Base-by-base conservation (phyloP, 2,329 filamentous ascomycete genomes). In the Aspergillus sp. region DNA sequence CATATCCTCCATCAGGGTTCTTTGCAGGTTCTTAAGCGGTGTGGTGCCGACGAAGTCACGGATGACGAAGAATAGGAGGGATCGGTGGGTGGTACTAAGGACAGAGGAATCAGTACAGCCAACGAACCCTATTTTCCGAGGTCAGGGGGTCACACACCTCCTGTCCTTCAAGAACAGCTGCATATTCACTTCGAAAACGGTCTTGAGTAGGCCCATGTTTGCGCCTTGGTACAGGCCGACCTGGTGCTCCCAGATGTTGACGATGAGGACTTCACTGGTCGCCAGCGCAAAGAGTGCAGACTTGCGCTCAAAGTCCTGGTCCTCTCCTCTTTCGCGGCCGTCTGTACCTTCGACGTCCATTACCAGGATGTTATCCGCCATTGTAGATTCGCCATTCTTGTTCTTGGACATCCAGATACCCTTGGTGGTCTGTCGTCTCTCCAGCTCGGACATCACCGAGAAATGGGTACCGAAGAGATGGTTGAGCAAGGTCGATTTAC, bases 321-420 rank as follows among this genome's bases (percentile, higher is more conserved):
- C 95, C 77, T 99, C 95, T 65, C 95, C 95, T 66, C 95, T 86
- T 80, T 99, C 95, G 67, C 95, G 87, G 55, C 95, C 95, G 75
- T 99, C 95, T 11, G 95, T 98, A 67, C 95, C 95, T 78, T 99
- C 95, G 49, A 99, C 95, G 73, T 99, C 95, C 95, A 99, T 99
- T 68, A 99, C 95, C 63, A 99, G 82, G 70, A 99, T 97, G 77
- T 99, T 99, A 71, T 96, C 92, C 56, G 94, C 93, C 92, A 98
- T 97, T 3, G 67, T 61, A 20, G 58, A 69, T 64, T 58, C 80
- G 75, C 65, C 80, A 77, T 67, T 84, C 83, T 96, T 96, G 79
- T 98, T 98, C 82, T 96, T 96, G 65, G 93, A 96, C 89, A 99
- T 90, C 95, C 95, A 99, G 75, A 99, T 99, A 73, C 95, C 95